Evolutionary conservation across 2,329 filamentous ascomycete species (phyloP).

Genomic region (Geosmithia morbida): DNA sequence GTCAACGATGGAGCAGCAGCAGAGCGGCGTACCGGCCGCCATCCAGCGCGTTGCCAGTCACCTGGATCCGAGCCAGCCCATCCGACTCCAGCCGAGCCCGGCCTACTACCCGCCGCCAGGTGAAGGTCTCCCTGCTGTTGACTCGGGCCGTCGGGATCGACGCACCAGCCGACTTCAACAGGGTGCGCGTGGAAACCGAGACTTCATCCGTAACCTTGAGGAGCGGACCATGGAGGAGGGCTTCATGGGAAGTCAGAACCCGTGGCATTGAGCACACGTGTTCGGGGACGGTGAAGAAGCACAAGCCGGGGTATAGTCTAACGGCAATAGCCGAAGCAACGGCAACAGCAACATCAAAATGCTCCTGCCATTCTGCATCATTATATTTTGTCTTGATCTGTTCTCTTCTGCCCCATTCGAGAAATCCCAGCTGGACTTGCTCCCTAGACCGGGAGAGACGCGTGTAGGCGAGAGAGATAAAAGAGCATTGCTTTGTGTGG

Average conservation of each 20-base stretch:
- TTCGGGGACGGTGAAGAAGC: slow-evolving; percentile 1
- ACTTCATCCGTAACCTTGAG: slow-evolving; percentile 91
- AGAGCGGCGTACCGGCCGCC: slow-evolving; percentile 79
- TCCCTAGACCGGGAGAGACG: too few species aligned
- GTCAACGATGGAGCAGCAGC: slow-evolving; percentile 91
- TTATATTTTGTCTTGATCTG: too few species aligned
- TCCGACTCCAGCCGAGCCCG: slow-evolving; percentile 85
- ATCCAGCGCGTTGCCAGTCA: slow-evolving; percentile 94
- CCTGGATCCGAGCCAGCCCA: slow-evolving; percentile 86
- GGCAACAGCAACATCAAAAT: too few species aligned
- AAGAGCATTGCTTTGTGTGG: too few species aligned
- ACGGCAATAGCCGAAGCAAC: too few species aligned
- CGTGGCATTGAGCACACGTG: slow-evolving; percentile 46
- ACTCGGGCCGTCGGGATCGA: slow-evolving; percentile 47
- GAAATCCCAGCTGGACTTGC: too few species aligned
- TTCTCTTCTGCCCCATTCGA: too few species aligned
- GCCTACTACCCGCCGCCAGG: slow-evolving; percentile 92
- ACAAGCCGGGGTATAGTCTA: neutral
- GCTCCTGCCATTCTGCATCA: neutral
- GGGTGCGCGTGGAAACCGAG: slow-evolving; percentile 49
- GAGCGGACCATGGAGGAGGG: slow-evolving; percentile 90
- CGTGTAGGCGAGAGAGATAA: too few species aligned
- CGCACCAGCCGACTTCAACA: slow-evolving; percentile 61
- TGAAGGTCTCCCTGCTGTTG: slow-evolving; percentile 59
- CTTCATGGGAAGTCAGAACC: slow-evolving; percentile 54